Conservation (phyloP, 2,329 filamentous ascomycete genomes). For the Penicillium sp. region DNA sequence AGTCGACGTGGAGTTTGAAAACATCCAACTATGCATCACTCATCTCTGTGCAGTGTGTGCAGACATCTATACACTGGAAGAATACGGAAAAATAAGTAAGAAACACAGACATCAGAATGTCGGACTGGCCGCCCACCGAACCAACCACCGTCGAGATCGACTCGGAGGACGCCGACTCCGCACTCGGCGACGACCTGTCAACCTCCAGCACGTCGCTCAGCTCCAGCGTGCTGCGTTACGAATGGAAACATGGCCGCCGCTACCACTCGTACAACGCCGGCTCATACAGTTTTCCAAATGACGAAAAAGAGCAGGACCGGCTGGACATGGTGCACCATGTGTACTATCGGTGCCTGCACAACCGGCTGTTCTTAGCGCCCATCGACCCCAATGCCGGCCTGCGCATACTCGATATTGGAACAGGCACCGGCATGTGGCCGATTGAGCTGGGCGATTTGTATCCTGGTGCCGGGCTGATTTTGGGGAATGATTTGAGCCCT, state of each 20-base stretch:
- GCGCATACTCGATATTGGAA: slow-evolving; percentile 31
- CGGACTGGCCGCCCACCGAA: background rate
- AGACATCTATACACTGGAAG: background rate
- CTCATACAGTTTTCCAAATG: slow-evolving; percentile 33
- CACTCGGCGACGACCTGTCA: slow-evolving; percentile 9
- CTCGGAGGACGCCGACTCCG: slow-evolving; percentile 8
- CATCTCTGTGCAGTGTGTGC: background rate
- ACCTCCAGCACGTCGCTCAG: slow-evolving; percentile 8
- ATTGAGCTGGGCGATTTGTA: slow-evolving; percentile 24
- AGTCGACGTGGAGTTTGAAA: too few species aligned
- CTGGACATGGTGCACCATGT: slow-evolving; percentile 40
- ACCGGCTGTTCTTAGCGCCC: slow-evolving; percentile 31
- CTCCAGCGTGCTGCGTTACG: slow-evolving; percentile 8
- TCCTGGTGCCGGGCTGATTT: background rate
- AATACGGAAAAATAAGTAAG: background rate
- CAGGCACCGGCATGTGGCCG: slow-evolving; percentile 32
- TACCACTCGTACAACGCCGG: slow-evolving; percentile 18
- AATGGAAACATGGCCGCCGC: slow-evolving; percentile 20
- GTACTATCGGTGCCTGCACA: slow-evolving; percentile 23
- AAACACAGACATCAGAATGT: too few species aligned
- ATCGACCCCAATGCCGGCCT: slow-evolving; percentile 19
- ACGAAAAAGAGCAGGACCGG: slow-evolving; percentile 37
- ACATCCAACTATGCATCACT: too few species aligned
- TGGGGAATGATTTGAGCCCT: slow-evolving; percentile 24
- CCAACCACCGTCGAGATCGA: slow-evolving; percentile 8